Evolutionary conservation across 257 asterid genomes (phyloP), one percentile per base, ranked within the genome.

Genomic region (Perilla frutescens): DNA sequence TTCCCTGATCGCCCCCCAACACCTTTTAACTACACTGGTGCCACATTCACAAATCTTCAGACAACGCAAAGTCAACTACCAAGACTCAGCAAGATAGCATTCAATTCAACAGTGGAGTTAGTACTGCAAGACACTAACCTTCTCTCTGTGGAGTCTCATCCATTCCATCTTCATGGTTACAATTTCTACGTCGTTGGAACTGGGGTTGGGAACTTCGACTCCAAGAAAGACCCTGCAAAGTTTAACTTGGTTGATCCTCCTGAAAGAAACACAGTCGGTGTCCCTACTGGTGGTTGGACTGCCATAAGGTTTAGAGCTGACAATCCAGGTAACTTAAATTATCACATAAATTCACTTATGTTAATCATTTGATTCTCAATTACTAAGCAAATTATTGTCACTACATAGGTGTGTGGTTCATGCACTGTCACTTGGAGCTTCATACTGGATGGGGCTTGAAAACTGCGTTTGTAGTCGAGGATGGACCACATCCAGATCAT

Each of bases 351-450:
- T 58, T 11, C 11, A 39, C 7, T 57, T 6, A 7, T 43, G 53
- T 53, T 45, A 31, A 72, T 37, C 45, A 50, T 7, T 4, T 20
- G 45, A 39, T 48, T 20, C 53, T 50, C 12, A 49, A 54, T 29
- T 9, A 29, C 62, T 36, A 11, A 36, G 73, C 6, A 53, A 51
- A 41, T 3, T 56, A 50, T 5, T 4, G 65, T 59, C 34, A 11
- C 12, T 4, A n/a, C 20, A 12, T 48, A 77, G 79, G 82, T 32
- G 82, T 81, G 53, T 77, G 82, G 82, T 81, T 73, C 64, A 76
- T 81, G 81, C 84, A 81, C 68, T 77, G 84, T 64, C 82, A 81
- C 37, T 73, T 81, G 77, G 84, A 81, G 76, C 70, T 81, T 64
- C 84, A 81, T 9, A 76, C 79, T 6, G 77, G 77, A 15, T 81